Evolutionary conservation across 1,284 basidiomycete species (phyloP).

Genomic region (Fistulina hepatica): DNA sequence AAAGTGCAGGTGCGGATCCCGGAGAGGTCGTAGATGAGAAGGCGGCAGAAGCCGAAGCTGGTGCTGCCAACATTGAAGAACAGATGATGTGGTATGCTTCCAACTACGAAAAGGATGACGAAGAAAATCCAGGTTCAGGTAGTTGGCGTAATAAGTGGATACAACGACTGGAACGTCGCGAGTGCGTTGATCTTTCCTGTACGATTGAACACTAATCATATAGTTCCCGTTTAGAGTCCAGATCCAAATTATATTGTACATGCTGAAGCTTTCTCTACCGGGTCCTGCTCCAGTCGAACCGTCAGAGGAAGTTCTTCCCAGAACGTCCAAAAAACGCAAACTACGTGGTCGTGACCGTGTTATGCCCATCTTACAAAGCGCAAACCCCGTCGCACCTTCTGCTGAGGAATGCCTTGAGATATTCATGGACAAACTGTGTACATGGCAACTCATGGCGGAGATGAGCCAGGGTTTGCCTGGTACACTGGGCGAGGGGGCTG

Average conservation of each 20-base stretch:
- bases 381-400: conserved; percentile 28
- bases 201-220: conserved; percentile 3
- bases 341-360: background rate
- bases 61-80: conserved; percentile 51
- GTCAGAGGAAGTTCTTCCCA: background rate
- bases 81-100: conserved; percentile 64
- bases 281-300: conserved; percentile 23
- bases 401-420: conserved; percentile 47
- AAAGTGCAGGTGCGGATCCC: too few species aligned
- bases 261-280: conserved; percentile 53
- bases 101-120: conserved; percentile 41
- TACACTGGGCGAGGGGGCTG: background rate
- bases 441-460: conserved; percentile 46
- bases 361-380: too few species aligned
- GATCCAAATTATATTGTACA: conserved; percentile 60
- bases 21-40: too few species aligned
- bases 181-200: conserved; percentile 36
- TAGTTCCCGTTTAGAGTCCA: conserved; percentile 37
- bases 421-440: conserved; percentile 66
- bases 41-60: too few species aligned
- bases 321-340: background rate
- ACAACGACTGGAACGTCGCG: conserved; percentile 55
- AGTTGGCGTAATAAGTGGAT: conserved; percentile 45
- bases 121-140: conserved; percentile 17
- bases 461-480: background rate